Evolutionary conservation across 768 basidiomycete genomes (phyloP), one percentile per base, ranked within the genome.

Genomic region (Leucocoprinus leucothites): DNA sequence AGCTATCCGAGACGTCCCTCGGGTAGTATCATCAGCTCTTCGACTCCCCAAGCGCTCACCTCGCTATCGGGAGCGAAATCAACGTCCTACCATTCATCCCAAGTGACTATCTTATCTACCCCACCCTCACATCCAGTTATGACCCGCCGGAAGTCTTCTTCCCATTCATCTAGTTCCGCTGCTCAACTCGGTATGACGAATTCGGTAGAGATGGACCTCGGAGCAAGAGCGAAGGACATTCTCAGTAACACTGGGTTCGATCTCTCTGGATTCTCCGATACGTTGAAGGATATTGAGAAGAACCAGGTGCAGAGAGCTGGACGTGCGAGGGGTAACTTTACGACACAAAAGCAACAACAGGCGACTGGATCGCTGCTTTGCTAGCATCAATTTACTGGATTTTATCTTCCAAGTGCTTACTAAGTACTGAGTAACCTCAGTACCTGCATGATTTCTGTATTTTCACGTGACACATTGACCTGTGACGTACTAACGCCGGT

Each of bases 161-260:
- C 31, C 11, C 11, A 31, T n/a, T 8, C 38, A 13, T 38, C 38
- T 3, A 38, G 38, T 14, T n/a, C 14, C 16, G 21, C 19, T 18
- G 31, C 4, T 8, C n/a, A 48, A 28, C 42, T 26, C 19, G 19
- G n/a, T 16, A 1, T 21, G 11, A 9, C n/a, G 22, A 14, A 28
- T 4, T 44, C 51, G 13, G 6, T 28, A 5, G 40, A 31, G 11
- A 45, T 19, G 49, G 48, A 51, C 3, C 34, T 50, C 13, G 50
- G 34, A 58, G 52, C 38, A 42, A 58, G 31, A 48, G 65, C 66
- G 9, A 53, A 51, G 7, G 54, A 58, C 22, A 45, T 67, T 22
- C 55, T 69, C 11, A 64, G 65, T 44, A 63, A 64, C 7, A 63
- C 61, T 34, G 63, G 61, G 16, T 57, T 65, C 34, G 67, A 68